Base-by-base conservation (phyloP, 2,329 filamentous ascomycete species). In the Cladophialophora carrionii region DNA sequence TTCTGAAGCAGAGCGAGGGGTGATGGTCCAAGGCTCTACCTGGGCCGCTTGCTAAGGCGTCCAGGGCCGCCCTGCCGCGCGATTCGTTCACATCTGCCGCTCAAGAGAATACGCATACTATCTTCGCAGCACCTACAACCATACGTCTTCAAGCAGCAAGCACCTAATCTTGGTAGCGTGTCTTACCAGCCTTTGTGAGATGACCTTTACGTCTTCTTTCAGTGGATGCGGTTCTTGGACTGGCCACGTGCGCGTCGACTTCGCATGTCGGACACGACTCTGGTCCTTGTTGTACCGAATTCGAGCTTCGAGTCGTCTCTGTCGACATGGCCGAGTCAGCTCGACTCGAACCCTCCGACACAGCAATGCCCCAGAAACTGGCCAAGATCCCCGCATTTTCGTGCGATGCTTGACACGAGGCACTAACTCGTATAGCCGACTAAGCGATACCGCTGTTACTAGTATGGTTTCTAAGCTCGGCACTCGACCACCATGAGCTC, bases 301-400 rank as follows among this genome's bases (percentile, higher is more conserved):
- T 24, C 29, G 32, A 20, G 10, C 22, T 49, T 26, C 22, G 31
- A 12, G 51, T 24, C 4, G 37, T 46, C 59, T 48, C 17, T 54
- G 34, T 54, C 59, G 59, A 61, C 9, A 17, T 32, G n/a, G 24
- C 34, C 61, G 61, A 63, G 61, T 63, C 61, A 59, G 61, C 24
- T 63, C 49, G 61, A 58, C 46, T 58, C 61, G 54, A 53, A 32
- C 20, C 14, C 24, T 3, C 32, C 57, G 29, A 61, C 49, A 26
- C 49, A 17, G 6, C 4, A 22, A 29, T 14, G 22, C 20, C 48
- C 37, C 37, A 8, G 37, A 43, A 43, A 8, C 17, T 43, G 48
- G 48, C 48, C 9, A 5, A 20, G 14, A 26, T 8, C 46, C 48
- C 48, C 48, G 48, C 48, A 51, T 51, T 51, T 51, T 51, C 22